Percentiles rank a stretch among this genome's conserved stretches.
Conservation (phyloP, 176 grass and related monocot species). For the Calamus simplicifolius region DNA sequence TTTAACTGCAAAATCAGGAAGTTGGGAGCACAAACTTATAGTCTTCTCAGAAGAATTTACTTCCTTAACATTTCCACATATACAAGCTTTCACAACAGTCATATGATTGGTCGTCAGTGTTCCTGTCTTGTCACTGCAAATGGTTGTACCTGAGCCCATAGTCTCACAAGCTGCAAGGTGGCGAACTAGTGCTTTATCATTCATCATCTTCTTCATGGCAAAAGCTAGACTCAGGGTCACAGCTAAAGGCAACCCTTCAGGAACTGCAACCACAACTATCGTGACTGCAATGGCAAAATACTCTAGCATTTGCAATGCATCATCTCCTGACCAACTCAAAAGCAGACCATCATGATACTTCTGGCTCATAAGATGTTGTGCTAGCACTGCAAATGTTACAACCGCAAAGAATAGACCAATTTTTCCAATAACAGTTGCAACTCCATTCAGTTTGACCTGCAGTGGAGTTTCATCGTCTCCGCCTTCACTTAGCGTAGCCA, state of each 20-base stretch:
- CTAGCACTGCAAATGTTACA: constrained; percentile 15
- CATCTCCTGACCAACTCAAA: constrained; percentile 18
- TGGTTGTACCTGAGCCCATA: constrained; percentile 14
- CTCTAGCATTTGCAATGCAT: constrained; percentile 12
- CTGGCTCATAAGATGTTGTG: not conserved
- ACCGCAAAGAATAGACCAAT: constrained; percentile 17
- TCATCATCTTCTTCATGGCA: constrained; percentile 21
- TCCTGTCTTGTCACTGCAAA: constrained; percentile 17
- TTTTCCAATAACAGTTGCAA: constrained; percentile 14
- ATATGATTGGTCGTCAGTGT: constrained; percentile 14
- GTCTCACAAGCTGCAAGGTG: constrained; percentile 17
- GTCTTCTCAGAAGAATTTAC: not conserved
- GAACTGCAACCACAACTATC: constrained; percentile 17
- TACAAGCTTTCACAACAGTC: constrained; percentile 19
- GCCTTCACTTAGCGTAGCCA: constrained; percentile 6
- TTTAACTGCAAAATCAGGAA: not conserved
- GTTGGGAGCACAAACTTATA: not conserved
- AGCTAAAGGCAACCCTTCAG: constrained; percentile 12
- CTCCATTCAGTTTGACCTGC: constrained; percentile 20
- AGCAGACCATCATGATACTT: not conserved
- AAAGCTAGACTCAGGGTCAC: constrained; percentile 16
- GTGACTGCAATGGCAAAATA: constrained; percentile 17
- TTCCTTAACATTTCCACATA: constrained; percentile 8
- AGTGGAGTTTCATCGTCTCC: constrained; percentile 20
- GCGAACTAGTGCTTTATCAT: constrained; percentile 13